Evolutionary conservation across 495 filamentous ascomycete species (phyloP), one percentile per base, ranked within the genome.

Genomic region (Penicillium alfredii): DNA sequence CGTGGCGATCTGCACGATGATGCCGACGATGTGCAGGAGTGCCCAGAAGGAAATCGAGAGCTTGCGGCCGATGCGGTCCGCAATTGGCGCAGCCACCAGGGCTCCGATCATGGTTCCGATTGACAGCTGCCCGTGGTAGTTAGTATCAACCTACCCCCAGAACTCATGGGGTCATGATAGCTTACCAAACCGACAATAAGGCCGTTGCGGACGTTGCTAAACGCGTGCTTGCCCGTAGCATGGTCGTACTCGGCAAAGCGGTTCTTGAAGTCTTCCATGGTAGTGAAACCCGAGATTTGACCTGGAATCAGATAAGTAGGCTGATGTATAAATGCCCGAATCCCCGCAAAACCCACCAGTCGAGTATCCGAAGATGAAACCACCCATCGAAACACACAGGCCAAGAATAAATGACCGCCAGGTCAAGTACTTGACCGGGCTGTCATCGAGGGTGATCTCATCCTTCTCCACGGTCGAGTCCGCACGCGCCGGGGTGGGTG

Each of bases 311-410:
- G n/a, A n/a, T n/a, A n/a, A n/a, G n/a, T n/a, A n/a, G n/a, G n/a
- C n/a, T n/a, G n/a, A n/a, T n/a, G n/a, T n/a, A n/a, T n/a, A n/a
- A n/a, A n/a, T n/a, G n/a, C n/a, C n/a, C n/a, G n/a, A 17, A 23
- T 46, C 34, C 19, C 31, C 43, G 42, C 22, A 23, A 40, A 51
- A 38, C 53, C 39, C 60, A 68, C 69, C 71, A 44, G 80, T 86
- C 20, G 84, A 78, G 40, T 84, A 84, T 47, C 84, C 84, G 45
- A 86, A 86, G 40, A 86, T 78, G 56, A 86, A 81, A 43, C 82
- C 82, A 51, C 82, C 82, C 68, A 86, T 80, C 6, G 82, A 75
- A 26, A 72, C 73, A 37, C 72, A 56, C 27, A 76, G 34, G 35
- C 72, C 72, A 44, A 77, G 61, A 38, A 69, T 60, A 42, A 73